phyloP scores from a whole-genome alignment of 2,329 filamentous ascomycete species.

The Exophiala sideris region DNA sequence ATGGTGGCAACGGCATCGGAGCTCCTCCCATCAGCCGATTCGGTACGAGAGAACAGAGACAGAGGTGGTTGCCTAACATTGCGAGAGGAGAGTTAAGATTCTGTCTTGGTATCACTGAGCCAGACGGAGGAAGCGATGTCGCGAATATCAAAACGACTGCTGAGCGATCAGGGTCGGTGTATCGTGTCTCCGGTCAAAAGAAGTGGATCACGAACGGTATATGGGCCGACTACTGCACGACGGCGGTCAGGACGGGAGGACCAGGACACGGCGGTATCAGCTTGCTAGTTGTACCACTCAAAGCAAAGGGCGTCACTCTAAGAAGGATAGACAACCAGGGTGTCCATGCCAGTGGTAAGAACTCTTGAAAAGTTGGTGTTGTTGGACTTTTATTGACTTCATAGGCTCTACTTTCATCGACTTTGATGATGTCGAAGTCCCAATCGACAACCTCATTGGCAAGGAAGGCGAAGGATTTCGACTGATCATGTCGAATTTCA shows the following conservation, averaged over 20 bases:
- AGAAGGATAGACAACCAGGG: constrained; percentile 66
- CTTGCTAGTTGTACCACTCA: constrained; percentile 66
- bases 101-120: constrained; percentile 78
- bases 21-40: constrained; percentile 67
- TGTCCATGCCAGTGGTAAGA: constrained; percentile 60
- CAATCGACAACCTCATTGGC: constrained; percentile 66
- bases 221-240: constrained; percentile 64
- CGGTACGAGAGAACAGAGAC: constrained; percentile 59
- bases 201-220: constrained; percentile 78
- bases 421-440: constrained; percentile 72
- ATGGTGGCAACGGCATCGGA: constrained; percentile 69
- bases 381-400: constrained; percentile 7
- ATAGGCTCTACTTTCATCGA: constrained; percentile 73
- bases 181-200: constrained; percentile 70
- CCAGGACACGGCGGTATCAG: constrained; percentile 65
- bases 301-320: constrained; percentile 65
- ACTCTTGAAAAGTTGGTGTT: not conserved
- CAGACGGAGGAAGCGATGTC: constrained; percentile 70
- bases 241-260: constrained; percentile 72
- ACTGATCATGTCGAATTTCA: constrained; percentile 76
- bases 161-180: constrained; percentile 62
- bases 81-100: constrained; percentile 63
- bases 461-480: constrained; percentile 68
- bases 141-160: constrained; percentile 69
- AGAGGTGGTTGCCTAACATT: constrained; percentile 64